Conservation (phyloP, 2,329 filamentous ascomycete species). For the Aspergillus hortae region DNA sequence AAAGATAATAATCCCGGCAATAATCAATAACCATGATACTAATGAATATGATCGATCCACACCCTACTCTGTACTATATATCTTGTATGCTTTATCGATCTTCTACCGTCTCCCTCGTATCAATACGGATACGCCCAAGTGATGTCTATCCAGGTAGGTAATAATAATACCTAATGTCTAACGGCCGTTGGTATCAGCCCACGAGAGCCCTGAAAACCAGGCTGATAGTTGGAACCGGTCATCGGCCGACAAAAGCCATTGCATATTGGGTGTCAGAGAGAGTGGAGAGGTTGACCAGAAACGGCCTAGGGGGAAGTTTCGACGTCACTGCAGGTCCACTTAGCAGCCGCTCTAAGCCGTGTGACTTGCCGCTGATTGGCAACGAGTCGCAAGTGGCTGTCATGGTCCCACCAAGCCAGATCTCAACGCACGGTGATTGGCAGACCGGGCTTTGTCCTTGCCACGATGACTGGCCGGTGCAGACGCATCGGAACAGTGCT, state of each 20-base stretch:
- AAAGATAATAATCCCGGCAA: not conserved
- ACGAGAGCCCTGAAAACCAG: conserved; percentile 7
- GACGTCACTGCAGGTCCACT: conserved; percentile 15
- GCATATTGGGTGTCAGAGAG: conserved; percentile 9
- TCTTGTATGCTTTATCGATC: not conserved
- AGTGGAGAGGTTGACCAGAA: conserved; percentile 5
- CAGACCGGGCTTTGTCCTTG: conserved; percentile 6
- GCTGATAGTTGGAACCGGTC: conserved; percentile 7
- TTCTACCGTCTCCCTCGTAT: not conserved
- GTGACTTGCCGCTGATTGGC: conserved; percentile 8
- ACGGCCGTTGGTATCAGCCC: not conserved
- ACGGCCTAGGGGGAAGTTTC: conserved; percentile 9
- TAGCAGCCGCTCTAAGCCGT: conserved; percentile 11
- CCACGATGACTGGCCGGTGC: conserved; percentile 16
- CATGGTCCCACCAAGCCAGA: conserved; percentile 7
- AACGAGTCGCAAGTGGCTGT: conserved; percentile 9
- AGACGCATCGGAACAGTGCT: conserved; percentile 7
- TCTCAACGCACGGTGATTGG: conserved; percentile 10
- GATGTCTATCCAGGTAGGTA: not conserved
- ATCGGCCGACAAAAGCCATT: conserved; percentile 9
- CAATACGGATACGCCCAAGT: not conserved
- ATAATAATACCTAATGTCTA: not conserved
- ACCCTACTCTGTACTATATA: too few species aligned
- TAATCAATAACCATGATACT: not conserved
- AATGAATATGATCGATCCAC: not conserved